Percentiles rank a stretch among this genome's conserved stretches.
phyloP scores from a whole-genome alignment of 805 yeast species.

The Saturnispora saitoi region DNA sequence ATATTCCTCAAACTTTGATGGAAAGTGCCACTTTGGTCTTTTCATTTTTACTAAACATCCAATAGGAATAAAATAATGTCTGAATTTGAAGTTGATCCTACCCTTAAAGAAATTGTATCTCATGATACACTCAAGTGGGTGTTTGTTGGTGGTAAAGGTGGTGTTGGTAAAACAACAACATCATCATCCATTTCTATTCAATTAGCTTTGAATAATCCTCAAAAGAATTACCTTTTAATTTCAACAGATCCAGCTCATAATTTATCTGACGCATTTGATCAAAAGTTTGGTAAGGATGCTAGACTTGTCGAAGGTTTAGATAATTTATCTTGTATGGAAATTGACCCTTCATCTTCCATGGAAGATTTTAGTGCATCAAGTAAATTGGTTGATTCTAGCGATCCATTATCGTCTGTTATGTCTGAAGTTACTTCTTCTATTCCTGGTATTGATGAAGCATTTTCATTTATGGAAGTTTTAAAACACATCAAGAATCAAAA shows the following conservation, averaged over 20 bases:
- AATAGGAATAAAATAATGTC: conserved; percentile 39
- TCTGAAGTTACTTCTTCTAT: conserved; percentile 89
- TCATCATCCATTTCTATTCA: conserved; percentile 94
- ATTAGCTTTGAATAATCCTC: conserved; percentile 74
- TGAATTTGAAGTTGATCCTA: conserved; percentile 63
- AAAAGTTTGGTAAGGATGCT: conserved; percentile 95
- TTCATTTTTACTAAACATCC: conserved; percentile 13
- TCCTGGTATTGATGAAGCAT: conserved; percentile 98
- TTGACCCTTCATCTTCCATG: conserved; percentile 91
- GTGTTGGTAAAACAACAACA: conserved; percentile 98
- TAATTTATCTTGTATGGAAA: conserved; percentile 95
- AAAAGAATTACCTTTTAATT: conserved; percentile 74
- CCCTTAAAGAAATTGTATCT: conserved; percentile 52
- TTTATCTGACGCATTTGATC: conserved; percentile 95
- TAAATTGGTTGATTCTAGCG: conserved; percentile 39
- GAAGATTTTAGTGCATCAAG: conserved; percentile 55
- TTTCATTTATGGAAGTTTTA: conserved; percentile 95
- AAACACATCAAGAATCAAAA: conserved; percentile 84
- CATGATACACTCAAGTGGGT: conserved; percentile 84
- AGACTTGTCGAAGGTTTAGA: conserved; percentile 82
- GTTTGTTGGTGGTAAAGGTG: conserved; percentile 99
- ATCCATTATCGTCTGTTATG: conserved; percentile 67
- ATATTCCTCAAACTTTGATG: neutral
- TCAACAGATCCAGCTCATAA: conserved; percentile 99
- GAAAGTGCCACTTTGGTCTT: neutral